These are phyloP conservation scores for Colletotrichum sp. DNA, from an alignment of 2,329 filamentous ascomycete species.

Conservation along the genomic window DNA sequence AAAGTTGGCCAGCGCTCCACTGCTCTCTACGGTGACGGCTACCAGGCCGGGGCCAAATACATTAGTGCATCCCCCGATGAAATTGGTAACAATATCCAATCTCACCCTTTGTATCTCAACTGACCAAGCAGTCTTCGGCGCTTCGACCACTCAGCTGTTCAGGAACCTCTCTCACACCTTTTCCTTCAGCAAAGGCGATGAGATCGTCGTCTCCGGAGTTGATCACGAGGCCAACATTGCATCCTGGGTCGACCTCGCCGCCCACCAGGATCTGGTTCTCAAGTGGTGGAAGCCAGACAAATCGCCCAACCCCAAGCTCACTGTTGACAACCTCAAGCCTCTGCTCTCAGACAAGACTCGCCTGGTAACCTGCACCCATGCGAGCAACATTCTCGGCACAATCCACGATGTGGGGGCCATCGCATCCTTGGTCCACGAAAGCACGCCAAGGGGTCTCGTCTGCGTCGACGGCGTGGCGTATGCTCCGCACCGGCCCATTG, in stretches of 20 bases:
- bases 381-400: conserved; percentile 75
- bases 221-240: conserved; percentile 83
- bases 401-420: conserved; percentile 69
- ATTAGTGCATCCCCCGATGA: conserved; percentile 72
- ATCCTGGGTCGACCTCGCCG: conserved; percentile 74
- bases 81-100: conserved; percentile 51
- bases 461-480: conserved; percentile 80
- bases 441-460: conserved; percentile 61
- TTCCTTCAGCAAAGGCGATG: conserved; percentile 59
- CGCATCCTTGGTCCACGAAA: conserved; percentile 53
- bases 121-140: conserved; percentile 63
- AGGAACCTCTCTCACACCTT: conserved; percentile 70
- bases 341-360: conserved; percentile 70
- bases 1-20: conserved; percentile 64
- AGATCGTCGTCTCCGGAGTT: conserved; percentile 73
- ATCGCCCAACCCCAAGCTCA: conserved; percentile 61
- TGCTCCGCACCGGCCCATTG: conserved; percentile 73
- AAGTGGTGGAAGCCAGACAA: conserved; percentile 71
- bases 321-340: conserved; percentile 57
- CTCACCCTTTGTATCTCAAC: neutral
- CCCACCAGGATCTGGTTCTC: conserved; percentile 62
- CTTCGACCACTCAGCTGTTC: conserved; percentile 78
- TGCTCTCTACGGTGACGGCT: conserved; percentile 62
- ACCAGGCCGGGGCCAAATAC: conserved; percentile 70
- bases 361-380: conserved; percentile 76